These are phyloP conservation scores for Exsudoporus frostii DNA, from an alignment of 768 basidiomycete genomes.

Conservation along the genomic window DNA sequence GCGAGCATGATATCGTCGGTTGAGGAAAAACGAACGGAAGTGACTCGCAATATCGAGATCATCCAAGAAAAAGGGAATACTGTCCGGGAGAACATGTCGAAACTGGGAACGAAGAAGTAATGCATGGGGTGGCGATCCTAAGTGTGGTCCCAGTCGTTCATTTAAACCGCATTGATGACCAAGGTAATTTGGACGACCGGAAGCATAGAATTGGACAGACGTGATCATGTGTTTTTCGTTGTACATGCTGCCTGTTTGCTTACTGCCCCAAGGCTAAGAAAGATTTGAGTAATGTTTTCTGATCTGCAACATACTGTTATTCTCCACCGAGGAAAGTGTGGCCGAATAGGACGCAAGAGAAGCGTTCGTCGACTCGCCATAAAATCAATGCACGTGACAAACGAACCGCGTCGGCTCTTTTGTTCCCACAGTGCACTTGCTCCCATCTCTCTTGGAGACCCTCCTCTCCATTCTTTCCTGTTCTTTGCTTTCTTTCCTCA, in stretches of 20 bases:
- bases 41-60: slow-evolving; percentile 18
- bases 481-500: slow-evolving; percentile 3
- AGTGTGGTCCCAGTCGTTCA: neutral
- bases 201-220: neutral
- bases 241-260: neutral
- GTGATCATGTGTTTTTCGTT: neutral
- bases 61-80: slow-evolving; percentile 14
- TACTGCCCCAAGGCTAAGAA: neutral
- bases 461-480: slow-evolving; percentile 1
- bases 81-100: slow-evolving; percentile 24
- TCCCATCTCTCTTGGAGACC: slow-evolving; percentile 10
- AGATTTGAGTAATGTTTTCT: neutral
- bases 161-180: neutral
- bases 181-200: neutral
- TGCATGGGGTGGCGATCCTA: neutral
- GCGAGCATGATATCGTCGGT: slow-evolving; percentile 20
- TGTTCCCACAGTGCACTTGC: slow-evolving; percentile 16
- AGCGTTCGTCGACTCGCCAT: too few species aligned
- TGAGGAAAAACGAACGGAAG: slow-evolving; percentile 18
- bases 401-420: slow-evolving; percentile 27
- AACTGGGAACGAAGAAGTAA: slow-evolving; percentile 17
- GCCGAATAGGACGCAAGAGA: neutral
- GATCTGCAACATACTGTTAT: neutral
- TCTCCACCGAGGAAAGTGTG: neutral
- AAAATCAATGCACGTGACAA: slow-evolving; percentile 36